Evolutionary conservation across 2,329 filamentous ascomycete genomes (phyloP), one percentile per base, ranked within the genome.

Genomic region (Talaromyces sp.): DNA sequence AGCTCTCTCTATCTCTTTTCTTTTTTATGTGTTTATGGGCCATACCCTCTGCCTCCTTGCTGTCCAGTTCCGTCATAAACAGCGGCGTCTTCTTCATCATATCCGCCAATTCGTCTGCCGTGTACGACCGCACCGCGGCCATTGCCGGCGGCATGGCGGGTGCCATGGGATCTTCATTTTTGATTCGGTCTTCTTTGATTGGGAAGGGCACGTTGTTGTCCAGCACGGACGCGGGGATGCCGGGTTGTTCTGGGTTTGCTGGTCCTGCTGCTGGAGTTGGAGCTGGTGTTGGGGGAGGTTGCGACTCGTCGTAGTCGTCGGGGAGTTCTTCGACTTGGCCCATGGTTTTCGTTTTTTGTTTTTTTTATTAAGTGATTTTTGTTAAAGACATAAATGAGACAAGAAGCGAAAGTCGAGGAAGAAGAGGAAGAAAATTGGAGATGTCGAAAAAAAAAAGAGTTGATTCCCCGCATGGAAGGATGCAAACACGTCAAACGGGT

Each of bases 51-150:
- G 81, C 82, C 58, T 81, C 82, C 13, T 82, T 82, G 62, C 84
- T 82, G 61, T 84, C 90, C 35, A 97, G 82, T 66, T 90, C 88
- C 31, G 92, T 98, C 95, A 99, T 99, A 81, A 99, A 99, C 41
- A 99, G 83, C 7, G 95, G 95, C 54, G 84, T 82, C 65, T 86
- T 85, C 70, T 89, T 89, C 77, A 90, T 80, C 68, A 88, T 84
- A 53, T 80, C 77, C 46, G 87, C 69, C 38, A 90, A 76, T 65
- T 89, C 84, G 54, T 87, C 84, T 0, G 79, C 79, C 4, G 81
- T 80, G 69, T 85, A 80, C 59, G 81, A 79, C 62, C 80, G 81
- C 51, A 84, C 77, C 2, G 81, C 81, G 19, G 82, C 83, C 78
- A 87, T 84, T 4, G 76, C 78, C 0, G 85, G 85, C 5, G 86